phyloP scores from a whole-genome alignment of 192 early-diverging fungal genomes.

The Backusella liffmaniae region DNA sequence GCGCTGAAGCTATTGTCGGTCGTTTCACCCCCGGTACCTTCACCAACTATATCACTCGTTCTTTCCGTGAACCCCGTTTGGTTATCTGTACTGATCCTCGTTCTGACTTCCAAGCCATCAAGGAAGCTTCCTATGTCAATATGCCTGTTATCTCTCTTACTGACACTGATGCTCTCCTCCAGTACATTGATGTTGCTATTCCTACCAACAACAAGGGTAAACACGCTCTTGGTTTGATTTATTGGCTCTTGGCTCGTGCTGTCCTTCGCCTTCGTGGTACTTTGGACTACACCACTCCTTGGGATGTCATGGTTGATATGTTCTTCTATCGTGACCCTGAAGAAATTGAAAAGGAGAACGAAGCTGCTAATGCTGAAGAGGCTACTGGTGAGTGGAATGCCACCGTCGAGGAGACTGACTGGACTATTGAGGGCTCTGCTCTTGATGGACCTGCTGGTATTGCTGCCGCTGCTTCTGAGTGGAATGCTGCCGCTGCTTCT shows the following conservation, averaged over 20 bases:
- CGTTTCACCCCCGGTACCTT: slow-evolving; percentile 99
- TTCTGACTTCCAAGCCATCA: slow-evolving; percentile 97
- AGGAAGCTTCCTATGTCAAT: slow-evolving; percentile 99
- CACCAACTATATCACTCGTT: slow-evolving; percentile 99
- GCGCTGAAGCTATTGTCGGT: slow-evolving; percentile 97
- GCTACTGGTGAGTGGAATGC: slow-evolving; percentile 37
- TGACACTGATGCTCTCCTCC: slow-evolving; percentile 95
- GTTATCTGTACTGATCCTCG: slow-evolving; percentile 97
- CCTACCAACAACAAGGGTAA: slow-evolving; percentile 99
- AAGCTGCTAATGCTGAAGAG: slow-evolving; percentile 40
- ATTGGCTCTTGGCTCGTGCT: slow-evolving; percentile 96
- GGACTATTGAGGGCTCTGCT: slow-evolving; percentile 62
- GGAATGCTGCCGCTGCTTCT: slow-evolving; percentile 17
- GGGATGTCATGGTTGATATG: slow-evolving; percentile 99
- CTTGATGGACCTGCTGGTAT: slow-evolving; percentile 39
- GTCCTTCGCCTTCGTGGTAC: slow-evolving; percentile 95
- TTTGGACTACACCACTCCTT: slow-evolving; percentile 78
- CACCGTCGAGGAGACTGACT: slow-evolving; percentile 45
- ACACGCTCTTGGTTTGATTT: slow-evolving; percentile 96
- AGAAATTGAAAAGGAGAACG: slow-evolving; percentile 93
- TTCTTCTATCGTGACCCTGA: slow-evolving; percentile 99
- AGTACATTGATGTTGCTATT: slow-evolving; percentile 96
- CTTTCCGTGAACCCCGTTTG: slow-evolving; percentile 98
- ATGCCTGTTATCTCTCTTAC: slow-evolving; percentile 99
- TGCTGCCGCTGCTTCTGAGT: slow-evolving; percentile 31